These are phyloP conservation scores for Melastoma candidum DNA, from an alignment of 441 rosid genomes.

Conservation along the genomic window DNA sequence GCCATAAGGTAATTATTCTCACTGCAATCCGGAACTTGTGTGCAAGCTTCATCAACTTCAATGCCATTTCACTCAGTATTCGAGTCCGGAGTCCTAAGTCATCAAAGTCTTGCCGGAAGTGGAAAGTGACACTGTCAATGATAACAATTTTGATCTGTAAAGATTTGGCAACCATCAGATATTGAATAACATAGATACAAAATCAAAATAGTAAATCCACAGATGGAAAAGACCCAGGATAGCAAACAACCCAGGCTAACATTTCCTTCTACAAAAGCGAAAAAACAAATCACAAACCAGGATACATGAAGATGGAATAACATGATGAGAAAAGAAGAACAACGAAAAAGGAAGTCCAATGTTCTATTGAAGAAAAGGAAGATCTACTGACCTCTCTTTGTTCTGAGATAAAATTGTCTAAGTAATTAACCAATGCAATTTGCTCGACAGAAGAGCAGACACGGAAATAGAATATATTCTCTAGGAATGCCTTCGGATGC, in stretches of 20 bases:
- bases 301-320: not conserved
- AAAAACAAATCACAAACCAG: too few species aligned
- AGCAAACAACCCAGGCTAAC: too few species aligned
- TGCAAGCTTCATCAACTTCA: constrained; percentile 85
- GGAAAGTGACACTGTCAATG: constrained; percentile 85
- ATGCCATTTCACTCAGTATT: constrained; percentile 63
- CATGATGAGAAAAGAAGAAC: not conserved
- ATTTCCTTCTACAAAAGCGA: too few species aligned
- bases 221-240: too few species aligned
- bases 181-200: too few species aligned
- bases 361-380: constrained; percentile 1
- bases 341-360: not conserved
- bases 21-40: constrained; percentile 71
- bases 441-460: constrained; percentile 87
- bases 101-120: constrained; percentile 92
- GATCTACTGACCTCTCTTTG: constrained; percentile 57
- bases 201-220: too few species aligned
- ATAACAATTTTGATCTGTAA: constrained; percentile 73
- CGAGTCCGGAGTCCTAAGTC: constrained; percentile 75
- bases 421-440: constrained; percentile 64
- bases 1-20: constrained; percentile 17
- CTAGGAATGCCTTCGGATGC: constrained; percentile 57
- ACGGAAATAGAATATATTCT: constrained; percentile 72
- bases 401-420: constrained; percentile 70
- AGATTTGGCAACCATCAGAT: constrained; percentile 4